Evolutionary conservation across 305 asterid genomes (phyloP).

Genomic region (Solanum hybrid): DNA sequence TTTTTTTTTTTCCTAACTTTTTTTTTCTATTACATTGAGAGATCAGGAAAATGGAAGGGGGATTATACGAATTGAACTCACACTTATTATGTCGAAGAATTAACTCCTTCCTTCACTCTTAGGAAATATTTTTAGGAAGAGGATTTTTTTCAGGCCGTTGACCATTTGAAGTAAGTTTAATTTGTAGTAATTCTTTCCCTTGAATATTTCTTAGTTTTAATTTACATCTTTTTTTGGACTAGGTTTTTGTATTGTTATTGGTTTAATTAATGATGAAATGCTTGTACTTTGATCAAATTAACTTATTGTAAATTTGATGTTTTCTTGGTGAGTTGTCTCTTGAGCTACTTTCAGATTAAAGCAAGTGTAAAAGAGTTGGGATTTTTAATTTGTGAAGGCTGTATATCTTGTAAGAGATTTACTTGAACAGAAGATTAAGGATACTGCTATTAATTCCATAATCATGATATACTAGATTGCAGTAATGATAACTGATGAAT

Average conservation of each 20-base stretch:
- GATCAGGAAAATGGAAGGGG: neutral
- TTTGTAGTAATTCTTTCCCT: neutral
- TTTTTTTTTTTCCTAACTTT: neutral
- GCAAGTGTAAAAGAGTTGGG: neutral
- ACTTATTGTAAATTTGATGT: neutral
- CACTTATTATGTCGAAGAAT: neutral
- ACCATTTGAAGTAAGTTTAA: neutral
- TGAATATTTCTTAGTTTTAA: neutral
- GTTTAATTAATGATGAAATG: neutral
- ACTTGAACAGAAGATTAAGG: neutral
- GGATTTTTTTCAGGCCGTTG: neutral
- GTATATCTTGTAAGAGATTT: neutral
- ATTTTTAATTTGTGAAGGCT: neutral
- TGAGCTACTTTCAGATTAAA: neutral
- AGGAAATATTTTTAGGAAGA: neutral
- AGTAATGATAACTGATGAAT: neutral
- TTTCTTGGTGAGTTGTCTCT: neutral
- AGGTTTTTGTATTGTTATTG: neutral
- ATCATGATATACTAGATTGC: neutral
- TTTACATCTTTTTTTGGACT: neutral
- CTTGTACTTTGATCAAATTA: neutral
- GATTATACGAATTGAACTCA: neutral
- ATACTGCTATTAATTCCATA: neutral
- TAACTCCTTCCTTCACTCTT: neutral
- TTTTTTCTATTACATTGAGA: neutral